These are phyloP conservation scores for Hypoxylon sp. DNA, from an alignment of 2,329 filamentous ascomycete species.

Conservation along the genomic window DNA sequence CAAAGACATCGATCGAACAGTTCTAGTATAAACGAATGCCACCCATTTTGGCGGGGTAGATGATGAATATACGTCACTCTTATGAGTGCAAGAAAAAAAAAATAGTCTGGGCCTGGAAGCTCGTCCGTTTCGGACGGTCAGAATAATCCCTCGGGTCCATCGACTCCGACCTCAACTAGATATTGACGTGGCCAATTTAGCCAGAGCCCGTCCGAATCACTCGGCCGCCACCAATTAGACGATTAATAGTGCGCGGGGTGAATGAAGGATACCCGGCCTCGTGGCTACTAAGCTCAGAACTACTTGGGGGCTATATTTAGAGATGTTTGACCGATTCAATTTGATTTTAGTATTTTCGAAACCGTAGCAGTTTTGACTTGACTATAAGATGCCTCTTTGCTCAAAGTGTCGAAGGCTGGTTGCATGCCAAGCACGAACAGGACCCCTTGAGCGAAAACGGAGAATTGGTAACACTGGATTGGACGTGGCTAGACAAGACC, in stretches of 20 bases:
- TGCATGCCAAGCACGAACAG: slow-evolving; percentile 32
- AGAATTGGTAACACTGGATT: slow-evolving; percentile 30
- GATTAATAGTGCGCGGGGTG: slow-evolving; percentile 29
- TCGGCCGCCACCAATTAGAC: slow-evolving; percentile 36
- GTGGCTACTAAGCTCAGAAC: neutral
- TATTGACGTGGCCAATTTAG: slow-evolving; percentile 49
- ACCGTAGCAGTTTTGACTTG: slow-evolving; percentile 3
- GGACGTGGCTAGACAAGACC: slow-evolving; percentile 25
- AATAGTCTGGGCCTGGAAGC: slow-evolving; percentile 19
- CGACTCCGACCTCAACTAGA: slow-evolving; percentile 43
- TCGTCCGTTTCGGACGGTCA: slow-evolving; percentile 20
- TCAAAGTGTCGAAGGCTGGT: slow-evolving; percentile 16
- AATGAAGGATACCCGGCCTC: neutral
- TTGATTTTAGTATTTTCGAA: slow-evolving; percentile 7
- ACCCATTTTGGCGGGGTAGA: slow-evolving; percentile 37
- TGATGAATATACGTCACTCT: slow-evolving; percentile 34
- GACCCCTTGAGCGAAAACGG: slow-evolving; percentile 22
- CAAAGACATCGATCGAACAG: slow-evolving; percentile 5
- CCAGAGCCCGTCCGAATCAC: slow-evolving; percentile 45
- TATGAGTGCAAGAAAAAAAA: slow-evolving; percentile 3
- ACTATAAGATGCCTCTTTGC: neutral
- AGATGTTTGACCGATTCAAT: slow-evolving; percentile 15
- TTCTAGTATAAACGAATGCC: slow-evolving; percentile 28
- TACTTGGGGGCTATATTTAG: slow-evolving; percentile 28
- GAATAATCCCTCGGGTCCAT: slow-evolving; percentile 45